Evolutionary conservation across 2,329 filamentous ascomycete species (phyloP), one percentile per base, ranked within the genome.

Genomic region (Cryphonectria nitschkei): DNA sequence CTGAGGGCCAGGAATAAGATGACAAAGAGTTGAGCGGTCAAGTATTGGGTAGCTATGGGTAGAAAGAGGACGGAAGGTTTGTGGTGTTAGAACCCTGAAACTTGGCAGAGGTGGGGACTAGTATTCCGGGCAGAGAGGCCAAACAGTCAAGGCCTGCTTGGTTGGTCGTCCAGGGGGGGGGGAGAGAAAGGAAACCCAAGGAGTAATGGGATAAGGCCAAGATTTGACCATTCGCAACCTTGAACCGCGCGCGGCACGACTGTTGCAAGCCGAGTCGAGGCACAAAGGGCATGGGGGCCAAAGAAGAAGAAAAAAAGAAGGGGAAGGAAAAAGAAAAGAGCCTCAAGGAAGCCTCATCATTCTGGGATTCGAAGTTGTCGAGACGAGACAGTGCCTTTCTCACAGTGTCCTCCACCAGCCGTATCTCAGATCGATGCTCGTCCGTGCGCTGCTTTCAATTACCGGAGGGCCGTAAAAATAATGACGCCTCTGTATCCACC

Each of bases 1-100:
- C 54, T 32, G 26, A 32, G 29, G 26, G 54, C 54, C 29, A 6
- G 54, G 54, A 58, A 29, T 58, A 32, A 58, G 16, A 58, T 58
- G 54, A 58, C 26, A 32, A 56, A 32, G 26, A 58, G 54, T 58
- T 58, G 54, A 58, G 54, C 54, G 54, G 54, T 58, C 54, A 58
- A 58, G 54, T 19, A 8, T 34, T 34, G 54, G 54, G 43, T 9
- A 39, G 54, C 16, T 19, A 19, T 34, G 54, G 54, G 43, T 9
- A 39, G 37, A 50, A 22, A 50, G 46, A 22, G 22, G 22, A n/a
- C 7, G 46, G 46, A n/a, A 50, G 46, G 46, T n/a, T 50, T n/a
- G 29, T 7, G 6, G 14, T 32, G 54, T 32, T 29, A 58, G 29
- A 58, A 58, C 54, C 54, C 54, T 58, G 54, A 58, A 58, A 58